Base-by-base conservation (phyloP, 345 rosid species). In the Turnera subulata region DNA sequence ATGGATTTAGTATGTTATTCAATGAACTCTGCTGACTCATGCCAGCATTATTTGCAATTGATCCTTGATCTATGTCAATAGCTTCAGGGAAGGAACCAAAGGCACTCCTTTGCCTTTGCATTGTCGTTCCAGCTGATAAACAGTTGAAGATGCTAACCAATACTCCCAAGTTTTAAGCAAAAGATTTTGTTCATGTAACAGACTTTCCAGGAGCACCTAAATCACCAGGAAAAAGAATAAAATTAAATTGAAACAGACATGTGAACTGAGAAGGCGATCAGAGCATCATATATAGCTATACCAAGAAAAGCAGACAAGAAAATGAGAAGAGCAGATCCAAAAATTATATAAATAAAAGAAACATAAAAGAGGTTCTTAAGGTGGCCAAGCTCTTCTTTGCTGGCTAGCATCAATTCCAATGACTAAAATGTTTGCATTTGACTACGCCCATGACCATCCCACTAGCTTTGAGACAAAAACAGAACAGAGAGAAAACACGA, bases 31-130 rank as follows among this genome's bases (percentile, higher is more conserved):
- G 85, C 63, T 74, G 78, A 51, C 35, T 66, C 63, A 72, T 70
- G 63, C 59, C 61, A 47, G 75, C 48, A 37, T 55, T 73, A 25
- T 42, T 55, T 42, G 77, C 55, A 65, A 74, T 42, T 29, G 81
- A 78, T 73, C 75, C 89, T 66, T 68, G 81, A 67, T 84, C 83
- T 58, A 59, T 58, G 51, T 79, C 80, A 54, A 71, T 70, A 66
- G 73, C 63, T 63, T 85, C 85, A 51, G 87, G 69, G 35, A 80
- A 69, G 45, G 86, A 73, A 67, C 75, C 82, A 70, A 74, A 47
- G 19, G 65, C 64, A 65, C 65, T 68, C 58, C 69, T 60, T 55
- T 67, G 84, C 64, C 91, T 77, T 82, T 82, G 91, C 89, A 84
- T 84, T 55, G 73, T 76, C 64, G 67, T 61, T 54, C 52, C 50